Conservation (phyloP, 2,329 filamentous ascomycete genomes). For the Chaetomium sp. region DNA sequence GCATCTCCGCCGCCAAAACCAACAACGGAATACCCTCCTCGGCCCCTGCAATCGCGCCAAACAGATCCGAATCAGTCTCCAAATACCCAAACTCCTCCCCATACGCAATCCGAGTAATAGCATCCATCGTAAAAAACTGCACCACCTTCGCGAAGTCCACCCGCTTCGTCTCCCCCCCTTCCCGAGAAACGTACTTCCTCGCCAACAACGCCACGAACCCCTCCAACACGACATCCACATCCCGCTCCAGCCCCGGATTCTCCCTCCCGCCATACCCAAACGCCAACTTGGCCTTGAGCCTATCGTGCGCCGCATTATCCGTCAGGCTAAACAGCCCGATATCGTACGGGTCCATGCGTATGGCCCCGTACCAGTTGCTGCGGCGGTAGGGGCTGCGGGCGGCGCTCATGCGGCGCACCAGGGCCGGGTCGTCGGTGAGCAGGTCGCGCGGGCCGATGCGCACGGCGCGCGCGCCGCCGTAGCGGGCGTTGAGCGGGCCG, state of each 20-base stretch:
- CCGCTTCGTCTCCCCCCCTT: slow-evolving; percentile 28
- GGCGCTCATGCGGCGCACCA: slow-evolving; percentile 31
- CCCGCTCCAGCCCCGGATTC: slow-evolving; percentile 47
- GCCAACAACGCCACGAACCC: slow-evolving; percentile 47
- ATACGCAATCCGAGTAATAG: slow-evolving; percentile 53
- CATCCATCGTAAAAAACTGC: slow-evolving; percentile 54
- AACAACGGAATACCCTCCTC: slow-evolving; percentile 2
- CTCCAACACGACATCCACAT: slow-evolving; percentile 49
- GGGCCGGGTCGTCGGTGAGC: slow-evolving; percentile 36
- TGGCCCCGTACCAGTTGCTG: slow-evolving; percentile 43
- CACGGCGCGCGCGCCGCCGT: slow-evolving; percentile 36
- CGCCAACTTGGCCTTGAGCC: slow-evolving; percentile 44
- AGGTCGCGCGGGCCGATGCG: slow-evolving; percentile 40
- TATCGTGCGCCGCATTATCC: slow-evolving; percentile 47
- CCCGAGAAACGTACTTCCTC: slow-evolving; percentile 41
- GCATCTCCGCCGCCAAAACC: slow-evolving; percentile 41
- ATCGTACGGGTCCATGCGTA: slow-evolving; percentile 48
- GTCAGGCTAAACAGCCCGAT: slow-evolving; percentile 50
- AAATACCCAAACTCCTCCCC: slow-evolving; percentile 52
- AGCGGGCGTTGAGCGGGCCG: slow-evolving; percentile 32
- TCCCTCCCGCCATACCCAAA: slow-evolving; percentile 53
- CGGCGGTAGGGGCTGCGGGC: slow-evolving; percentile 32
- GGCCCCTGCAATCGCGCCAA: slow-evolving; percentile 46
- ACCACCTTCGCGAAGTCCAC: slow-evolving; percentile 50
- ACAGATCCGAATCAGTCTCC: slow-evolving; percentile 46